Base-by-base conservation (phyloP, 139 green algal species). In the Picochlorum sp. region DNA sequence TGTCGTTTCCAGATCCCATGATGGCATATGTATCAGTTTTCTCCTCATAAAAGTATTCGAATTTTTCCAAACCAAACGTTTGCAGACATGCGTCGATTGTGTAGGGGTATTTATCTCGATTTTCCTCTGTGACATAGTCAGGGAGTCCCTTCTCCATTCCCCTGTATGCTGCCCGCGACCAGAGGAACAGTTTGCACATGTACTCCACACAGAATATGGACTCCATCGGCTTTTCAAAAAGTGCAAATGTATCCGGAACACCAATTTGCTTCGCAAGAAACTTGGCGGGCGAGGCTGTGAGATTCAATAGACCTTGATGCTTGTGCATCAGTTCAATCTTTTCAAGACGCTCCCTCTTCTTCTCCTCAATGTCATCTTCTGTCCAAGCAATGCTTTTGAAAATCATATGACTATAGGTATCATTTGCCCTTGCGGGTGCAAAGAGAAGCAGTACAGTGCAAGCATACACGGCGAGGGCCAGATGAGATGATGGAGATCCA, bases 131-230 rank as follows among this genome's bases (percentile, higher is more conserved):
- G 56, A 26, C 50, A 26, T 44, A 34, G 16, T 44, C 56, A 7
- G 31, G 56, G n/a, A 20, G 11, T n/a, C n/a, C 56, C 6, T 45
- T n/a, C 30, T 62, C 63, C 14, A 75, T 68, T 38, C 73, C 65
- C n/a, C 70, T 57, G 34, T 86, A 86, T 6, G 68, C 61, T 26
- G 84, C 65, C 34, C 38, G 49, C 15, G 38, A 72, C 67, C 66
- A 88, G 66, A 83, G 84, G 47, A 76, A 76, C 15, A 84, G 59
- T 72, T 88, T 88, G 60, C 81, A 51, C 0, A 69, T 68, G 1
- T 68, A 82, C 45, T 88, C 82, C 49, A 84, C 73, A 57, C 77
- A 85, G 44, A 88, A 88, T 68, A 88, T 80, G 45, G 81, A 76
- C 49, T 81, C 64, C 3, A 54, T 54, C 3, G 47, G 47, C 16